Base-by-base conservation (phyloP, 179 eudicot genomes). In the Beta corolliflora region DNA sequence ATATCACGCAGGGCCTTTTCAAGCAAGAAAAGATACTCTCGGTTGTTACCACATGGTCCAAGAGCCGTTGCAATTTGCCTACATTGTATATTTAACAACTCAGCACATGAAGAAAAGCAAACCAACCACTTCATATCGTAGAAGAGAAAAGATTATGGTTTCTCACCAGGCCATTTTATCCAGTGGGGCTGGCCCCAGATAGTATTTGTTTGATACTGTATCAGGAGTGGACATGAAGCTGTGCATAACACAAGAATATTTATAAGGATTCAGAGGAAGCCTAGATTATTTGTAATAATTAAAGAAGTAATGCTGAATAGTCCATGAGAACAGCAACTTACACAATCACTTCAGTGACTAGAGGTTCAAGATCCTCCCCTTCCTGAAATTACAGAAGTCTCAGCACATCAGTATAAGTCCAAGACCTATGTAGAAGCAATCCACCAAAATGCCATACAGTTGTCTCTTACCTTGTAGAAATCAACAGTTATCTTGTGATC, bases 11-110 rank as follows among this genome's bases (percentile, higher is more conserved):
- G 77, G 63, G 98, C 97, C 85, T 94, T 92, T 87, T 95, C 98
- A 84, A 95, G 87, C 85, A 78, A 80, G 92, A 95, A 95, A 67
- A 95, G 83, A 82, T 95, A 95, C 29, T 92, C 94, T 83, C 93
- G 87, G 83, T 95, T 95, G 87, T 94, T 95, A 48, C 99, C 99
- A 76, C 97, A 94, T 5, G 99, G 99, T 58, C 99, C 99, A 83
- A 60, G 68, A 61, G 99, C 99, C 79, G 94, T 94, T 58, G 99
- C 99, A 79, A 95, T 95, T 92, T 95, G 99, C 89, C 92, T 90
- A 83, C 50, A 84, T 72, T 54, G 63, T 61, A 44, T 48, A 69
- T 16, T 48, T 1, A 70, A 56, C 12, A 64, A 21, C 36, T 85
- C 25, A 73, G 80, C 31, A 56, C 54, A 77, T 25, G 81, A 64